Conservation (phyloP, 2,329 filamentous ascomycete genomes). For the Curvularia sp. region DNA sequence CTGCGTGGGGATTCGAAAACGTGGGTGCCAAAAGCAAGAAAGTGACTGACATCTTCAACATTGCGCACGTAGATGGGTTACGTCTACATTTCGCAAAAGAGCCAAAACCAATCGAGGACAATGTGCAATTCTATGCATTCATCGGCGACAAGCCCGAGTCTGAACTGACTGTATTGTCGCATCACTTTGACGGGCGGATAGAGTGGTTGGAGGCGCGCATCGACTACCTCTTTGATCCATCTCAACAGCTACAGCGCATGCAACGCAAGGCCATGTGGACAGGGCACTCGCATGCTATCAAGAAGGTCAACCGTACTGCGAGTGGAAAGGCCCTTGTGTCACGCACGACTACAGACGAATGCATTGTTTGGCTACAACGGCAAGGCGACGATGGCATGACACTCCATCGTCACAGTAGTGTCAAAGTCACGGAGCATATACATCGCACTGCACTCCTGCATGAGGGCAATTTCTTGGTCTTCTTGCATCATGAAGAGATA, state of each 20-base stretch:
- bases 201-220: conserved; percentile 81
- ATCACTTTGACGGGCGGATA: conserved; percentile 85
- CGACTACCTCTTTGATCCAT: conserved; percentile 80
- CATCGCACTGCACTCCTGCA: conserved; percentile 80
- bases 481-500: conserved; percentile 73
- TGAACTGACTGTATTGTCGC: conserved; percentile 75
- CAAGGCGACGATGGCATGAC: conserved; percentile 58
- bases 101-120: conserved; percentile 52
- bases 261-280: conserved; percentile 74
- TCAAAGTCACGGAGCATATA: conserved; percentile 73
- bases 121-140: conserved; percentile 76
- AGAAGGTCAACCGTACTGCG: conserved; percentile 86
- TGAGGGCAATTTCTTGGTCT: conserved; percentile 80
- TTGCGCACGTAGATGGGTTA: conserved; percentile 75
- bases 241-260: conserved; percentile 64
- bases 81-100: conserved; percentile 49
- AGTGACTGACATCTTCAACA: conserved; percentile 78
- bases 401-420: conserved; percentile 70
- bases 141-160: conserved; percentile 68
- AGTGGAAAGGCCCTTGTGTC: conserved; percentile 82
- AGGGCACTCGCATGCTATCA: conserved; percentile 79
- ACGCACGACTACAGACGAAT: conserved; percentile 77
- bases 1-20: conserved; percentile 90
- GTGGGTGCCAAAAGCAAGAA: conserved; percentile 73
- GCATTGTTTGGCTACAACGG: conserved; percentile 80